Evolutionary conservation across 495 filamentous ascomycete genomes (phyloP).

Genomic region (Hypoxylon rickii): DNA sequence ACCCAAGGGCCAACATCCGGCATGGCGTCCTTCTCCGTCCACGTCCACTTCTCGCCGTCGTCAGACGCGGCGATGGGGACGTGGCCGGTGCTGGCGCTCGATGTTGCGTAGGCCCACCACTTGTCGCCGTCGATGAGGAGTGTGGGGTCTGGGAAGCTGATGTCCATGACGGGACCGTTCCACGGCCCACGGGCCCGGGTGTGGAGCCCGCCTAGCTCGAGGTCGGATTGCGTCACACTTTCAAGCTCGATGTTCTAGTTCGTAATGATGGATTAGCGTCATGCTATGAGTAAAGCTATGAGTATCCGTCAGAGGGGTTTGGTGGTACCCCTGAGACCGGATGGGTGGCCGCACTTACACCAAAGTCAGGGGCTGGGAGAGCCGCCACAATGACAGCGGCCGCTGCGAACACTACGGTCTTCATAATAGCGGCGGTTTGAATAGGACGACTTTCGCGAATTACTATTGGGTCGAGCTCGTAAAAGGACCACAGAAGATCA

Average conservation of each 20-base stretch:
- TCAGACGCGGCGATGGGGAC: slow-evolving; percentile 4
- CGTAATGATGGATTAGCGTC: background rate
- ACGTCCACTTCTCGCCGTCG: slow-evolving; percentile 9
- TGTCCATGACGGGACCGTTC: slow-evolving; percentile 17
- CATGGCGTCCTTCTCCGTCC: slow-evolving; percentile 8
- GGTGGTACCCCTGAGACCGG: background rate
- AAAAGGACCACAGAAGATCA: background rate
- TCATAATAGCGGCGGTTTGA: background rate
- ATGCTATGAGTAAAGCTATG: background rate
- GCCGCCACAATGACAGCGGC: background rate
- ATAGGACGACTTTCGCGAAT: background rate
- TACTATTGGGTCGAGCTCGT: background rate
- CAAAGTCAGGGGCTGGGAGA: background rate
- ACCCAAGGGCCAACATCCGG: slow-evolving; percentile 10
- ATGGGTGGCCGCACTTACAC: background rate
- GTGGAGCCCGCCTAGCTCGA: background rate
- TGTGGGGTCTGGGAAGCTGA: slow-evolving; percentile 10
- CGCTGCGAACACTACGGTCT: background rate
- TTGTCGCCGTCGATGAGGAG: slow-evolving; percentile 8
- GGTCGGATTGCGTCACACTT: background rate
- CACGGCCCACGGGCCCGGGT: slow-evolving; percentile 2
- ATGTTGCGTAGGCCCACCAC: slow-evolving; percentile 12
- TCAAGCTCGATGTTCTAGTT: background rate
- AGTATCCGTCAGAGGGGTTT: background rate
- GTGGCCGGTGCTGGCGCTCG: slow-evolving; percentile 8